Percentiles rank a stretch among this genome's conserved stretches.
Conservation (phyloP, 352 stramenopile genomes). For the Phytophthora idaei region DNA sequence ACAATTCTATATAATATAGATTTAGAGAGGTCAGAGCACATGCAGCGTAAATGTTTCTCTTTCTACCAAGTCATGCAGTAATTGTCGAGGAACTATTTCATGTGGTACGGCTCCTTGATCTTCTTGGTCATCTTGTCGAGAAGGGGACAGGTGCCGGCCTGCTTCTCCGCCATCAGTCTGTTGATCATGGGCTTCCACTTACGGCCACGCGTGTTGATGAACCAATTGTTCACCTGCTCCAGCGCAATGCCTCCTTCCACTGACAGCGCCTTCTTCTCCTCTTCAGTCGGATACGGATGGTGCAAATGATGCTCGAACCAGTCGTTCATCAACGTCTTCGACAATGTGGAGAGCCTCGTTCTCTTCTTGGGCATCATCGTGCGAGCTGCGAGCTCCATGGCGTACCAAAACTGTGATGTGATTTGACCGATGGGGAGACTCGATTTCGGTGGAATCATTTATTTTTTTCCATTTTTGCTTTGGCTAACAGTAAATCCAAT, state of each 20-base stretch:
- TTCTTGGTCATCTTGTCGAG: conserved; percentile 82
- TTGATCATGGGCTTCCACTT: conserved; percentile 89
- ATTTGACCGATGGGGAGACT: too few relatives aligned
- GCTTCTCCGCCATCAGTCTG: conserved; percentile 70
- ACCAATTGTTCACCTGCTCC: conserved; percentile 91
- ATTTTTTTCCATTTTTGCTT: too few relatives aligned
- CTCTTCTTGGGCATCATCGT: conserved; percentile 64
- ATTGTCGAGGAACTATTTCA: not conserved
- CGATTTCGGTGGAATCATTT: too few relatives aligned
- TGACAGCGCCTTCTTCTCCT: conserved; percentile 80
- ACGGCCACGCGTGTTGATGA: conserved; percentile 85
- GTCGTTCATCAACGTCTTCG: conserved; percentile 72
- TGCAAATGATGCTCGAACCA: conserved; percentile 88
- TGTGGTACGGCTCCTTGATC: conserved; percentile 78
- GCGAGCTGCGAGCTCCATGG: conserved; percentile 39
- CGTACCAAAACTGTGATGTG: not conserved
- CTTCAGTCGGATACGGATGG: conserved; percentile 85
- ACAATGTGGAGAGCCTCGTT: conserved; percentile 72
- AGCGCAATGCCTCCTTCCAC: conserved; percentile 73
- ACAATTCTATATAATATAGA: too few relatives aligned
- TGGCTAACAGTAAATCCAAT: too few relatives aligned
- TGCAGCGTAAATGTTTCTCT: not conserved
- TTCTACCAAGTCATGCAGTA: too few relatives aligned
- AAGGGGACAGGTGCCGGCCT: conserved; percentile 57
- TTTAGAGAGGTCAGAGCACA: not conserved